Evolutionary conservation across 1,284 basidiomycete species (phyloP).

Genomic region (Melampsora americana): DNA sequence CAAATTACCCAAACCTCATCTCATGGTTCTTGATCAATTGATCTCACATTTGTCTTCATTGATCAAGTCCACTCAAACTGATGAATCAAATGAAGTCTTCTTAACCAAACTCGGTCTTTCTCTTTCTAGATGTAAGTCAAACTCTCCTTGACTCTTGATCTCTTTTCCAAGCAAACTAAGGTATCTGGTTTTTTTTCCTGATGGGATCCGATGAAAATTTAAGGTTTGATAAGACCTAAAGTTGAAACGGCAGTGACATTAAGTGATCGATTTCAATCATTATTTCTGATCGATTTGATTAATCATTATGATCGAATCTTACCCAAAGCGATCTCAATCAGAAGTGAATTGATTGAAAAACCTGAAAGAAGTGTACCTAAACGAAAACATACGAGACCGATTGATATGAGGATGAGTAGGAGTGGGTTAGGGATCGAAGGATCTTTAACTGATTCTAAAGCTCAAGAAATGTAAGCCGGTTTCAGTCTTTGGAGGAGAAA

Average conservation of each 20-base stretch:
- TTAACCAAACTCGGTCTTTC: constrained; percentile 33
- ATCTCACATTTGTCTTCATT: constrained; percentile 26
- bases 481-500: neutral
- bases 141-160: no score
- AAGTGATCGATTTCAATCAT: constrained; percentile 35
- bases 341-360: constrained; percentile 15
- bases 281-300: constrained; percentile 26
- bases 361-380: neutral
- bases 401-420: constrained; percentile 33
- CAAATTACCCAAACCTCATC: constrained; percentile 33
- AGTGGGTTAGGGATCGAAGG: constrained; percentile 38
- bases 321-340: constrained; percentile 16
- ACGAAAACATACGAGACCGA: constrained; percentile 25
- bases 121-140: constrained; percentile 19
- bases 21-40: constrained; percentile 31
- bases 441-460: constrained; percentile 22
- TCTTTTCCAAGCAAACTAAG: no score
- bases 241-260: constrained; percentile 38
- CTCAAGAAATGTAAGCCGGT: constrained; percentile 33
- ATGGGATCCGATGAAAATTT: no score
- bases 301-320: constrained; percentile 34
- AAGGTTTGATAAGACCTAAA: constrained; percentile 27
- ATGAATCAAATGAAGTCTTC: constrained; percentile 29
- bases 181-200: no score
- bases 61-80: constrained; percentile 15